Evolutionary conservation across 371 early-diverging fungal genomes (phyloP), one percentile per base, ranked within the genome.

Genomic region (Fennellomyces sp.): DNA sequence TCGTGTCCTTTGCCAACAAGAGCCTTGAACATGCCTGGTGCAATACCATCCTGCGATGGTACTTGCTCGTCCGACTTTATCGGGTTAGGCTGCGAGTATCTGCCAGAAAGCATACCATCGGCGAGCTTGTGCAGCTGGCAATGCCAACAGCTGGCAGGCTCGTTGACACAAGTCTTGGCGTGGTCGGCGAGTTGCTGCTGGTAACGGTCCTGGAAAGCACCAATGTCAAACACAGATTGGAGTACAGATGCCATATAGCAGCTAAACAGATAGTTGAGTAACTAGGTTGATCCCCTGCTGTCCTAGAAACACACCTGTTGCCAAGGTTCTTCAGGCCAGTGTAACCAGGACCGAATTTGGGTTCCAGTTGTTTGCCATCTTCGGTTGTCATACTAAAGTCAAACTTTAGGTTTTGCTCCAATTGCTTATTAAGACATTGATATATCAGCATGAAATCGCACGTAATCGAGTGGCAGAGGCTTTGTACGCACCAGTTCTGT

Each of bases 341-440:
- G 65, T 87, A 89, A 10, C 96, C 95, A 21, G 96, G 88, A 1
- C 97, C 97, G 67, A 88, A 94, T 26, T 91, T 75, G 0, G 96
- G 91, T 19, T 84, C 81, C 30, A 96, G 76, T 28, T 87, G 82
- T 58, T 91, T 87, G 48, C 99, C 99, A 68, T 98, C 99, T 35
- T 94, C 94, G 0, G 96, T 95, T 2, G 91, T 90, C 99, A 98
- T 98, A 68, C 91, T 93, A 64, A 97, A 97, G 67, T 97, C 96
- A 81, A 96, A 96, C 75, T 92, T 93, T 58, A 94, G 76, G 68
- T 98, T 98, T 65, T 96, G 94, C 58, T 97, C 98, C 56, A 98
- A 68, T 84, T 97, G 93, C 83, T 86, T 25, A 52, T 42, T 2
- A 62, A 29, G 10, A 61, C 57, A 28, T 27, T 52, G 51, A 47